Percentiles rank a stretch among this genome's conserved stretches.
These are phyloP conservation scores for Cercospora brassicicola DNA, from an alignment of 2,329 filamentous ascomycete species.

Conservation along the genomic window DNA sequence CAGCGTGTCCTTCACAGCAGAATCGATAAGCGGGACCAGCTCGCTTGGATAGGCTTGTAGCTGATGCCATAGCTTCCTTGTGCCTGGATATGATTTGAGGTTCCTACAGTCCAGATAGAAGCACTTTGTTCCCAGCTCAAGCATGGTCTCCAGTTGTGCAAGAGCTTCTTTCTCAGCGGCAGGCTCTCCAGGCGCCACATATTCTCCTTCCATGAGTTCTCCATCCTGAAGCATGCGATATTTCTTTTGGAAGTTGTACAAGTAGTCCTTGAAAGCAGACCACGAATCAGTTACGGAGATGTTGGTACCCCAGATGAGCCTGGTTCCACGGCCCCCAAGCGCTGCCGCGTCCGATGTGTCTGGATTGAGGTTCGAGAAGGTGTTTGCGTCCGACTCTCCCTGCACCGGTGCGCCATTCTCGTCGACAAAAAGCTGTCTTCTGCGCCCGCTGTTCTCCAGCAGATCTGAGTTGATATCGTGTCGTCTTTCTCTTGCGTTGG, in stretches of 20 bases:
- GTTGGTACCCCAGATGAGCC: conserved; percentile 95
- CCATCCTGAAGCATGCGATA: conserved; percentile 91
- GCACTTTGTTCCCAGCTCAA: conserved; percentile 77
- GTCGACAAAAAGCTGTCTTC: conserved; percentile 64
- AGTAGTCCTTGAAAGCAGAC: conserved; percentile 83
- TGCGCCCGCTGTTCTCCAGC: conserved; percentile 54
- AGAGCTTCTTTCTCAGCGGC: conserved; percentile 77
- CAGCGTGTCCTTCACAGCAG: conserved; percentile 89
- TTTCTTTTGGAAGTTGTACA: conserved; percentile 87
- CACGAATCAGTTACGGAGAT: conserved; percentile 90
- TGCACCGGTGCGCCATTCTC: conserved; percentile 62
- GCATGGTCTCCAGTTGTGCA: conserved; percentile 84
- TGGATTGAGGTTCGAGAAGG: conserved; percentile 70
- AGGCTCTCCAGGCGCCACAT: conserved; percentile 63
- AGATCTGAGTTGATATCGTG: conserved; percentile 86
- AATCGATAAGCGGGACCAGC: conserved; percentile 95
- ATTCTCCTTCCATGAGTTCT: conserved; percentile 70
- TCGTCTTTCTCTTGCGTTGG: conserved; percentile 63
- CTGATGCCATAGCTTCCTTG: conserved; percentile 92
- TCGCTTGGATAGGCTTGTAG: conserved; percentile 91
- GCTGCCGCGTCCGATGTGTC: conserved; percentile 89
- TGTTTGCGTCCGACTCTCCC: conserved; percentile 58
- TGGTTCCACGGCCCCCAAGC: conserved; percentile 76
- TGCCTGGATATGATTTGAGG: conserved; percentile 87
- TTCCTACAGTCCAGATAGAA: conserved; percentile 88